Percentiles rank a stretch among this genome's conserved stretches.
Conservation (phyloP, 495 filamentous ascomycete genomes). For the Annulohypoxylon stygium region DNA sequence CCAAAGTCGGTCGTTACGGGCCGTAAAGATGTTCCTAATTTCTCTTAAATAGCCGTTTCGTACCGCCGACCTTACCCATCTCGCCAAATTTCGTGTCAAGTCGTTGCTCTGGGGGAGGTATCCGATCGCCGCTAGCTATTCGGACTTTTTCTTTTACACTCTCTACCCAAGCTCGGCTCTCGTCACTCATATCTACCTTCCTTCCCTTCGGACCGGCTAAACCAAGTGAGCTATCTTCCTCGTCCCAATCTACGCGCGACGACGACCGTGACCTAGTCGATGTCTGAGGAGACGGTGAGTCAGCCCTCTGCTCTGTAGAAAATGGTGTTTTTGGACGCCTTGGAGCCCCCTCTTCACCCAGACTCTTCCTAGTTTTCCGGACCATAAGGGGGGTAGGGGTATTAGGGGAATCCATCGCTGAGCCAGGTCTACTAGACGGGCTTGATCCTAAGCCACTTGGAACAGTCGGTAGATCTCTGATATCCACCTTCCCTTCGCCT, state of each 20-base stretch:
- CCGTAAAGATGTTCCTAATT: slow-evolving; percentile 51
- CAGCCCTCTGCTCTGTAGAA: slow-evolving; percentile 39
- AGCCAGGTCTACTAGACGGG: slow-evolving; percentile 57
- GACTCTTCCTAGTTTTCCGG: slow-evolving; percentile 64
- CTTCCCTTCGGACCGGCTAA: slow-evolving; percentile 72
- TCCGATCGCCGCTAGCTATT: slow-evolving; percentile 64
- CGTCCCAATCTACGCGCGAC: slow-evolving; percentile 64
- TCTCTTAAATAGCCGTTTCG: slow-evolving; percentile 69
- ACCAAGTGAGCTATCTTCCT: slow-evolving; percentile 69
- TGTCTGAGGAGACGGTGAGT: slow-evolving; percentile 52
- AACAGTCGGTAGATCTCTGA: slow-evolving; percentile 65
- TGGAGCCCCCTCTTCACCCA: slow-evolving; percentile 47
- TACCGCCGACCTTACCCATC: slow-evolving; percentile 68
- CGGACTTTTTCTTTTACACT: slow-evolving; percentile 76
- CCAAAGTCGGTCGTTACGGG: slow-evolving; percentile 40
- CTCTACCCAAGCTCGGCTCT: slow-evolving; percentile 78
- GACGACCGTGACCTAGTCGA: slow-evolving; percentile 59
- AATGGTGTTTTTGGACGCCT: slow-evolving; percentile 56
- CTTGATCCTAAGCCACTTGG: slow-evolving; percentile 52
- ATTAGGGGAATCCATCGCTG: slow-evolving; percentile 55
- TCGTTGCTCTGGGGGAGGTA: slow-evolving; percentile 40
- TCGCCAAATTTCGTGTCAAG: slow-evolving; percentile 65
- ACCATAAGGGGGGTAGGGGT: slow-evolving; percentile 60
- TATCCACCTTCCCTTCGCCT: slow-evolving; percentile 66
- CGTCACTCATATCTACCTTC: slow-evolving; percentile 69